Base-by-base conservation (phyloP, 164 flowering plant species). In the Liquidambar formosana region DNA sequence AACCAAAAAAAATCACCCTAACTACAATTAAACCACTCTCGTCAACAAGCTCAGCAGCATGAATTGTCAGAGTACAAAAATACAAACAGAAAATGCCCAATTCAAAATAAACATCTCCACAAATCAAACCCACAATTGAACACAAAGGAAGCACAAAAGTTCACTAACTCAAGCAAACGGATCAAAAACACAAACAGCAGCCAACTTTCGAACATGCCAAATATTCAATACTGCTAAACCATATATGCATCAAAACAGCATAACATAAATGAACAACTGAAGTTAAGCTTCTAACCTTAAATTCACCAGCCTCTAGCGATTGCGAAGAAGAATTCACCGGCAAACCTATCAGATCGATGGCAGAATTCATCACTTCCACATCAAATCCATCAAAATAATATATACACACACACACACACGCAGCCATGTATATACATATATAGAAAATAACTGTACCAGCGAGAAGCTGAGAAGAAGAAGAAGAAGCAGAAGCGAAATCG, bases 211-310 rank as follows among this genome's bases (percentile, higher is more conserved):
- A 8, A 18, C 22, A 16, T 3, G 8, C 33, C 33, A 25, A 57
- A 23, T 13, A 25, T 25, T 25, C 60, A 2, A 9, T 2, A 19
- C 3, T 23, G 11, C 16, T 26, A 54, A 22, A 21, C 11, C 58
- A 22, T 10, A 10, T 10, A 10, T 54, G 27, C 22, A 27, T 51
- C 28, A 12, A 59, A 26, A 0, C 38, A 9, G 19, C 13, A n/a
- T 14, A 15, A 33, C 38, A 38, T n/a, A n/a, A 25, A 15, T 14
- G 10, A 73, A 56, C 26, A 54, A 62, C 19, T 57, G 0, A 15
- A 63, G 38, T 22, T 11, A 25, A 71, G 33, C 72, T 48, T 0
- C 75, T 71, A 21, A 79, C 82, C 78, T 76, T 71, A n/a, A 76
- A 61, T 62, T 71, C 64, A 70, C 58, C 71, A 65, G 64, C 63